phyloP scores from a whole-genome alignment of 2,329 filamentous ascomycete species.

The Claviceps digitariae region DNA sequence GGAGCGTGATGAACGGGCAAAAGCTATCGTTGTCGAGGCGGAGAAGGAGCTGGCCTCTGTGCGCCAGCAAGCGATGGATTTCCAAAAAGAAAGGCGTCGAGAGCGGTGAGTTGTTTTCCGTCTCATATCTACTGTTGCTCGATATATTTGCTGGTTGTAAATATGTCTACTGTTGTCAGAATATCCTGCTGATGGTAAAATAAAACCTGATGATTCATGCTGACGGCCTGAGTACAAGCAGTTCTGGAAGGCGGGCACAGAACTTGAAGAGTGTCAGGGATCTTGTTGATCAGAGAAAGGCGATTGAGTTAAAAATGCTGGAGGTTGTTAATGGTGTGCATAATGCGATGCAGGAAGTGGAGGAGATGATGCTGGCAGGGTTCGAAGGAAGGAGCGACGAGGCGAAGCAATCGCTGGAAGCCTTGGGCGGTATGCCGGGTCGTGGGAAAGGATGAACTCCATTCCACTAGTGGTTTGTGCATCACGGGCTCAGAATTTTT shows the following conservation, averaged over 20 bases:
- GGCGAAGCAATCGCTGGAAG: slow-evolving; percentile 6
- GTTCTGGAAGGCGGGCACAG: slow-evolving; percentile 8
- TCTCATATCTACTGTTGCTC: too few species aligned
- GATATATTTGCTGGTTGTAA: background rate
- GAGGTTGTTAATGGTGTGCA: slow-evolving; percentile 12
- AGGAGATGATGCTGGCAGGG: slow-evolving; percentile 17
- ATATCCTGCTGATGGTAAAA: background rate
- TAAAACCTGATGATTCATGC: background rate
- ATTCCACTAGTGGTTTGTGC: background rate
- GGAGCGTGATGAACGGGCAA: slow-evolving; percentile 15
- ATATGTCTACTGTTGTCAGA: background rate
- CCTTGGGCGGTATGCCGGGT: background rate
- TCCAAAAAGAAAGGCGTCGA: slow-evolving; percentile 12
- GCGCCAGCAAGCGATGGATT: slow-evolving; percentile 10
- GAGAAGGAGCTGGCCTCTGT: slow-evolving; percentile 13
- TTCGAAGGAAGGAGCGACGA: slow-evolving; percentile 16
- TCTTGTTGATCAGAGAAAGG: slow-evolving; percentile 11
- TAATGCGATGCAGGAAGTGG: slow-evolving; percentile 11
- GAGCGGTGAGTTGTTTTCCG: slow-evolving; percentile 10
- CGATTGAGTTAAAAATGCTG: slow-evolving; percentile 16
- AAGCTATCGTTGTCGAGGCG: slow-evolving; percentile 12
- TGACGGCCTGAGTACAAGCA: slow-evolving; percentile 2
- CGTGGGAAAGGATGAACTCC: background rate
- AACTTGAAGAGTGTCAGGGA: slow-evolving; percentile 11
- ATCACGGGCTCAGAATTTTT: background rate